Conservation (phyloP, 768 basidiomycete species). For the Boletus reticulatus region DNA sequence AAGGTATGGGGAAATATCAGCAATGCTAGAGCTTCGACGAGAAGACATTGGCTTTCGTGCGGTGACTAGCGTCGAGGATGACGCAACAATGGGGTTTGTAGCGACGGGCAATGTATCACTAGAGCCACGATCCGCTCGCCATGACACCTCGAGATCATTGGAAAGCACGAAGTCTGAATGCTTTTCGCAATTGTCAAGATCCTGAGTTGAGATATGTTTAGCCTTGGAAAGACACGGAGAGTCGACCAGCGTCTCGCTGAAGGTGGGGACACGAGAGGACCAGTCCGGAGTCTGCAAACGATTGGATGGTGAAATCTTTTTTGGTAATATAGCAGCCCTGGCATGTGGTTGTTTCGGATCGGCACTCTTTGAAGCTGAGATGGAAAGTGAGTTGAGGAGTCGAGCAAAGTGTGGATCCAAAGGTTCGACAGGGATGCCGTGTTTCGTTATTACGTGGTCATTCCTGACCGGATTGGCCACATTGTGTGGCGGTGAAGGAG, state of each 20-base stretch:
- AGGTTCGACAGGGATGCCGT: constrained; percentile 27
- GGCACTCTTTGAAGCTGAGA: constrained; percentile 45
- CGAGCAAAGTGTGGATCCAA: constrained; percentile 73
- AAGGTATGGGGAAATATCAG: constrained; percentile 72
- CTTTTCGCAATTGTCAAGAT: constrained; percentile 6
- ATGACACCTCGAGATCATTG: background rate
- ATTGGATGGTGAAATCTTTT: constrained; percentile 6
- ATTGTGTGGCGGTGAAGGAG: constrained; percentile 59
- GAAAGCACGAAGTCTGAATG: background rate
- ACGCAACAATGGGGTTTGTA: constrained; percentile 1
- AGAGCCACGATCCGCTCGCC: background rate
- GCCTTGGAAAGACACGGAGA: constrained; percentile 6
- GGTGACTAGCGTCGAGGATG: constrained; percentile 13
- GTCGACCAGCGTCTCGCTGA: constrained; percentile 8
- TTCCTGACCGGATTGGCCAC: constrained; percentile 33
- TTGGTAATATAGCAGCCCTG: constrained; percentile 7
- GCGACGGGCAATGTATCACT: constrained; percentile 9
- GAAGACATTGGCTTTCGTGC: constrained; percentile 27
- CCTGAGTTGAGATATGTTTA: constrained; percentile 1
- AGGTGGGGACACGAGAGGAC: constrained; percentile 31
- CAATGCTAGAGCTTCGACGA: constrained; percentile 45
- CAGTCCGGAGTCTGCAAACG: constrained; percentile 29
- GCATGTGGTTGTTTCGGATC: constrained; percentile 9
- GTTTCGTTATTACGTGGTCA: constrained; percentile 19
- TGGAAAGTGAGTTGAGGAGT: constrained; percentile 58